Conservation (phyloP, 1,284 basidiomycete genomes). For the Heterobasidion occidentale region DNA sequence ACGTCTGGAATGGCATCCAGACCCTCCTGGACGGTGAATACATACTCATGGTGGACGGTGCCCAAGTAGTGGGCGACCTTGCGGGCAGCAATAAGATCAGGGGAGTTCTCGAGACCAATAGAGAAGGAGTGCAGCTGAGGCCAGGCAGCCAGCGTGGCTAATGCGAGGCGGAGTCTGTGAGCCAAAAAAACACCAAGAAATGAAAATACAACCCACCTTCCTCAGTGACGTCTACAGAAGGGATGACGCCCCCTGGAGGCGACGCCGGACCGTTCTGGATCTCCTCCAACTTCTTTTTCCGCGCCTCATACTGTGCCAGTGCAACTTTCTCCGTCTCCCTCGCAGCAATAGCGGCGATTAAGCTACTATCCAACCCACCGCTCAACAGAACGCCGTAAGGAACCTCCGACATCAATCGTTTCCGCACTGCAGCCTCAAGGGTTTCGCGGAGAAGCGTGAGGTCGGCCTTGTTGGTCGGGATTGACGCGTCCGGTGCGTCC, state of each 20-base stretch:
- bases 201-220: slow-evolving; percentile 31
- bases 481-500: slow-evolving; percentile 42
- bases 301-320: slow-evolving; percentile 66
- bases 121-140: slow-evolving; percentile 98
- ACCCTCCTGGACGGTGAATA: slow-evolving; percentile 98
- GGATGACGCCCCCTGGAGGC: slow-evolving; percentile 26
- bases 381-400: slow-evolving; percentile 96
- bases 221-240: slow-evolving; percentile 34
- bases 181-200: not conserved
- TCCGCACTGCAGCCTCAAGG: slow-evolving; percentile 89
- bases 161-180: slow-evolving; percentile 11
- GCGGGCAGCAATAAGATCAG: slow-evolving; percentile 90
- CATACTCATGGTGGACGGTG: slow-evolving; percentile 96
- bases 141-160: slow-evolving; percentile 80
- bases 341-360: slow-evolving; percentile 96
- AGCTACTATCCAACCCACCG: slow-evolving; percentile 92
- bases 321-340: slow-evolving; percentile 93
- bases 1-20: slow-evolving; percentile 97
- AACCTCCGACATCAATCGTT: slow-evolving; percentile 97
- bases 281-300: slow-evolving; percentile 53
- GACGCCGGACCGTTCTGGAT: slow-evolving; percentile 48
- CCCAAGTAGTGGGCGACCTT: slow-evolving; percentile 93
- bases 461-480: slow-evolving; percentile 66
- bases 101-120: slow-evolving; percentile 92
- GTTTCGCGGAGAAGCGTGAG: slow-evolving; percentile 70